Evolutionary conservation across 495 filamentous ascomycete species (phyloP), one percentile per base, ranked within the genome.

Genomic region (Aspergillus olivimuriae): DNA sequence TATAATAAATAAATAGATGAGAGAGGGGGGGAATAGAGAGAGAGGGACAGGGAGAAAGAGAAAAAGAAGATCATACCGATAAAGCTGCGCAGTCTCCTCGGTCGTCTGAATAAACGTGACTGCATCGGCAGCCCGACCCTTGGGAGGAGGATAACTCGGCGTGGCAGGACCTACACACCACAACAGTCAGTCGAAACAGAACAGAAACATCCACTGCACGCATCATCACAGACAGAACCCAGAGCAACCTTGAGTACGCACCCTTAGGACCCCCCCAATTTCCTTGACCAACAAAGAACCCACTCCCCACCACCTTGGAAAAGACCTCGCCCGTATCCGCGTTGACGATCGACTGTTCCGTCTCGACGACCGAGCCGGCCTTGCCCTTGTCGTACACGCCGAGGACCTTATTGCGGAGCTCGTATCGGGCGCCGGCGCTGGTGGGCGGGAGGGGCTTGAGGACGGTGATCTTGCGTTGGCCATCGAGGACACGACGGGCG

Each of bases 321-420:
- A 89, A 95, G 17, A 84, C 74, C 55, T 89, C 86, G 31, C 82
- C 85, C 8, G 62, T 77, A 34, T 60, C 61, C 33, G 69, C 80
- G 45, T 94, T 86, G 0, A 90, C 84, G 22, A 94, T 77, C 14
- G 81, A 70, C 30, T 81, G 72, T 69, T 94, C 84, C 10, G 81
- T 87, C 61, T 94, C 89, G 8, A 94, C 69, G 3, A 94, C 87
- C 11, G 77, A 83, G 15, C 87, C 87, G 0, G 86, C 76, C 55
- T 88, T 86, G 43, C 89, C 89, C 69, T 94, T 95, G 63, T 94
- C 89, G 62, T 91, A 94, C 11, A 94, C 86, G 14, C 89, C 89
- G 9, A 94, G 61, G 21, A 92, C 83, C 63, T 86, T 89, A 50
- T 72, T 80, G 41, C 85, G 76, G 32, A 90, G 61, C 70, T 94